These are phyloP conservation scores for Taiozyma onychis DNA, from an alignment of 1,139 yeast species.

Conservation along the genomic window DNA sequence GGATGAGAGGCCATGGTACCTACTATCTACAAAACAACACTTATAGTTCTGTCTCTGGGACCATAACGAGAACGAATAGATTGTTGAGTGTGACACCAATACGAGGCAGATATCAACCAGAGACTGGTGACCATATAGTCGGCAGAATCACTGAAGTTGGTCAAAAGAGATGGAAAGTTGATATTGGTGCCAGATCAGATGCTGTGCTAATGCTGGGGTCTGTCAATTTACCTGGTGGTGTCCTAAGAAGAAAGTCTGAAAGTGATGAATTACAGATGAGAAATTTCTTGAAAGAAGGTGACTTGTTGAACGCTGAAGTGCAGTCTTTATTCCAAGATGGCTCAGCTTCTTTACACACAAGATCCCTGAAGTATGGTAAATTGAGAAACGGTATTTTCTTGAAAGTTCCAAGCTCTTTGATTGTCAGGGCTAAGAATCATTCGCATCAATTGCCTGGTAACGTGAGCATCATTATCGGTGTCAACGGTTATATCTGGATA, in stretches of 20 bases:
- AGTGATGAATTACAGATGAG: conserved; percentile 97
- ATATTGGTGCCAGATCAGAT: conserved; percentile 89
- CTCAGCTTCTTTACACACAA: conserved; percentile 87
- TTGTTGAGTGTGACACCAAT: conserved; percentile 81
- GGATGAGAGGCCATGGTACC: conserved; percentile 99
- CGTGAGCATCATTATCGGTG: conserved; percentile 85
- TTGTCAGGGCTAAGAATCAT: conserved; percentile 83
- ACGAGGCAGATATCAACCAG: conserved; percentile 84
- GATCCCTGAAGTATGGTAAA: conserved; percentile 93
- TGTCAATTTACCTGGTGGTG: conserved; percentile 96
- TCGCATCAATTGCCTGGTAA: conserved; percentile 85
- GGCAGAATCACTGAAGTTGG: conserved; percentile 96
- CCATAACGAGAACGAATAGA: conserved; percentile 79
- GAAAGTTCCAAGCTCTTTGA: conserved; percentile 73
- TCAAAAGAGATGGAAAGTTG: conserved; percentile 93
- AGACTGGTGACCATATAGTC: conserved; percentile 92
- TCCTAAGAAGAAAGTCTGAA: conserved; percentile 87
- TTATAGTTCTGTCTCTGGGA: conserved; percentile 90
- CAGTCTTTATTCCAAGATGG: conserved; percentile 89
- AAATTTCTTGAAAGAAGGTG: conserved; percentile 92
- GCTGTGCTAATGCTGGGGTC: conserved; percentile 92
- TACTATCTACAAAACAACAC: conserved; percentile 66
- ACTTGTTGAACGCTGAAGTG: conserved; percentile 90
- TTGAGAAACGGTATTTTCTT: conserved; percentile 84
- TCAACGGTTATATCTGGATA: conserved; percentile 92